Conservation (phyloP, 2,329 filamentous ascomycete species). For the Fusarium sororula region DNA sequence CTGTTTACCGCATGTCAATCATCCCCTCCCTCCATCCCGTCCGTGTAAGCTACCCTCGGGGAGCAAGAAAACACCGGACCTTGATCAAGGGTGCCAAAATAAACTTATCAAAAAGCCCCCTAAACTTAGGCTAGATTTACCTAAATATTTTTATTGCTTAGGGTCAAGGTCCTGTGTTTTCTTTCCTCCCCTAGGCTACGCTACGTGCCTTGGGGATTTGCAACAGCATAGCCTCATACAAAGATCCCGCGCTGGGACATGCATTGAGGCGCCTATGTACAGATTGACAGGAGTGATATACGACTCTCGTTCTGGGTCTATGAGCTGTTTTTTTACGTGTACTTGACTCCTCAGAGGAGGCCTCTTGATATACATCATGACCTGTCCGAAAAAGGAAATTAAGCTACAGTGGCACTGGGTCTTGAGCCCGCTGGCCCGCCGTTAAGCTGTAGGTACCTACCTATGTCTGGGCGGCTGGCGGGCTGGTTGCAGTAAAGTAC, state of each 20-base stretch:
- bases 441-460: neutral
- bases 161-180: too few relatives aligned
- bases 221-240: slow-evolving; percentile 34
- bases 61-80: too few relatives aligned
- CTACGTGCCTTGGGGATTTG: neutral
- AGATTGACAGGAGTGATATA: neutral
- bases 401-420: slow-evolving; percentile 19
- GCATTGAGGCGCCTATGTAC: neutral
- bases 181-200: neutral
- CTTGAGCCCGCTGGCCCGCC: slow-evolving; percentile 7
- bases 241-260: slow-evolving; percentile 15
- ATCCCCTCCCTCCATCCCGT: slow-evolving; percentile 16
- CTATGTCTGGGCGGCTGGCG: neutral
- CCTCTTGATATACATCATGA: slow-evolving; percentile 18
- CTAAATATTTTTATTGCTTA: too few relatives aligned
- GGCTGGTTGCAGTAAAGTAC: neutral
- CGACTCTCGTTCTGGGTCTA: neutral
- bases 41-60: neutral
- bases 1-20: slow-evolving; percentile 11
- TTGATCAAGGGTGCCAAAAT: too few relatives aligned
- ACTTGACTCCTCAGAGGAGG: slow-evolving; percentile 17
- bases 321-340: slow-evolving; percentile 29
- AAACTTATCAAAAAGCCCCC: too few relatives aligned
- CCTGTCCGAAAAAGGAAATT: slow-evolving; percentile 25
- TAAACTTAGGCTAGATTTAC: too few relatives aligned